phyloP scores from a whole-genome alignment of 78 protist genomes.

The Diacronema lutheri region DNA sequence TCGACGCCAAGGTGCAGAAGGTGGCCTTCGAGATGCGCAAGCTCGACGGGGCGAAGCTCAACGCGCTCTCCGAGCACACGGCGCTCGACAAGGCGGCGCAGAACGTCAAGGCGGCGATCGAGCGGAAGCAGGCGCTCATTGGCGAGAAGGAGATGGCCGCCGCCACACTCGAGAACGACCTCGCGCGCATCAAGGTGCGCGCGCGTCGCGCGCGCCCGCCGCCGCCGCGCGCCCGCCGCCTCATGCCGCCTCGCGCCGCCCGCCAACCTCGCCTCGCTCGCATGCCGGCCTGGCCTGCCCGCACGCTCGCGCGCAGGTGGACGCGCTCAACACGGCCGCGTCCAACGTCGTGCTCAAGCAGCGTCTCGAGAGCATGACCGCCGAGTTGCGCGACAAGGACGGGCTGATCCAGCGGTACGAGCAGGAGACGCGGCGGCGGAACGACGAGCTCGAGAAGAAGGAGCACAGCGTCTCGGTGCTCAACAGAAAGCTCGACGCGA shows the following conservation, averaged over 20 bases:
- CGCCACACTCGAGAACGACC: slow-evolving; percentile 54
- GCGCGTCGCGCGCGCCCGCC: no score
- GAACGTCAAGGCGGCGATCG: neutral
- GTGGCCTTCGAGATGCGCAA: neutral
- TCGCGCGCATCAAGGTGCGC: slow-evolving; percentile 31
- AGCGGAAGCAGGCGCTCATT: slow-evolving; percentile 9
- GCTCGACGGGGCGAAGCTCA: slow-evolving; percentile 20
- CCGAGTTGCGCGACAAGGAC: slow-evolving; percentile 29
- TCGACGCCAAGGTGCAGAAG: neutral
- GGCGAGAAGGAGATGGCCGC: slow-evolving; percentile 44
- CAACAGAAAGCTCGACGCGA: slow-evolving; percentile 48
- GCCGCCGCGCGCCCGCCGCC: no score
- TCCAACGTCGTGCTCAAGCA: slow-evolving; percentile 16
- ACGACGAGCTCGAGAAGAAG: slow-evolving; percentile 62
- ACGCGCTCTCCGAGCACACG: neutral
- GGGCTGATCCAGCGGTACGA: slow-evolving; percentile 46
- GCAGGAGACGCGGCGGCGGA: slow-evolving; percentile 44
- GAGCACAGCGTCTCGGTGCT: slow-evolving; percentile 55
- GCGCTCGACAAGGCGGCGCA: neutral
- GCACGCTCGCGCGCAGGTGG: no score
- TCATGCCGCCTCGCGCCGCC: no score
- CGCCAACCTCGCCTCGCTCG: no score
- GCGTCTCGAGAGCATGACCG: neutral
- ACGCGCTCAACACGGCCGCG: slow-evolving; percentile 42
- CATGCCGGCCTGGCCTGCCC: no score